These are phyloP conservation scores for Botrytis hyacinthi DNA, from an alignment of 2,329 filamentous ascomycete genomes.

Conservation along the genomic window DNA sequence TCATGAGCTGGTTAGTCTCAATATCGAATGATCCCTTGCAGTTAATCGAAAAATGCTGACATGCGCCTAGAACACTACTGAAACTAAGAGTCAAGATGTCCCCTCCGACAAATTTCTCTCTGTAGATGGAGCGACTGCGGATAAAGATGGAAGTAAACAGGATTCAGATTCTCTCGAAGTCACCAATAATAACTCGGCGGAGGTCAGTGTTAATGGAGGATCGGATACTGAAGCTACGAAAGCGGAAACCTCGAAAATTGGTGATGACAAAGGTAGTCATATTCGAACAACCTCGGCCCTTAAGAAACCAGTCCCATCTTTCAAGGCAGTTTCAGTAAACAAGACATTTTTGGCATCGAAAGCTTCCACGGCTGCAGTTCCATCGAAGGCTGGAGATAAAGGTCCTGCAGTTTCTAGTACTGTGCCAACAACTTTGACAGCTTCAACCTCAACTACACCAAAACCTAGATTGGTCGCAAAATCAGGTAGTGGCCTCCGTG, in stretches of 20 bases:
- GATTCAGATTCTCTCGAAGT: conserved; percentile 57
- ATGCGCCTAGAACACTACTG: conserved; percentile 40
- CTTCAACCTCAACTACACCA: conserved; percentile 48
- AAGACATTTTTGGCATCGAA: conserved; percentile 81
- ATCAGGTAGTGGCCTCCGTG: conserved; percentile 59
- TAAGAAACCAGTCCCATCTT: conserved; percentile 69
- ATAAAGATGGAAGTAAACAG: conserved; percentile 53
- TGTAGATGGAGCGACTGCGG: conserved; percentile 48
- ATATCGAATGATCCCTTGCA: neutral
- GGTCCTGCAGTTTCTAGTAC: conserved; percentile 25
- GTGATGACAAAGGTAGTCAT: conserved; percentile 59
- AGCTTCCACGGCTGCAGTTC: conserved; percentile 45
- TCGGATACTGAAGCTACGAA: conserved; percentile 75
- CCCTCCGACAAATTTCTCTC: conserved; percentile 39
- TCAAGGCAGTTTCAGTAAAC: conserved; percentile 84
- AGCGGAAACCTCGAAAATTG: conserved; percentile 51
- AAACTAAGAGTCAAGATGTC: conserved; percentile 52
- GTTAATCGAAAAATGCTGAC: conserved; percentile 26
- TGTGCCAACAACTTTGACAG: conserved; percentile 41
- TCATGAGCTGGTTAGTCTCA: conserved; percentile 38
- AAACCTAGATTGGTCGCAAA: conserved; percentile 76
- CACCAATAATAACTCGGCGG: conserved; percentile 58
- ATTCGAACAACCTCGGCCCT: conserved; percentile 56
- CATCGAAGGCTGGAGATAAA: conserved; percentile 53
- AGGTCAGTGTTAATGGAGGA: conserved; percentile 68